Percentiles rank a stretch among this genome's conserved stretches.
Conservation (phyloP, 2,329 filamentous ascomycete species). For the Metarhizium sp. region DNA sequence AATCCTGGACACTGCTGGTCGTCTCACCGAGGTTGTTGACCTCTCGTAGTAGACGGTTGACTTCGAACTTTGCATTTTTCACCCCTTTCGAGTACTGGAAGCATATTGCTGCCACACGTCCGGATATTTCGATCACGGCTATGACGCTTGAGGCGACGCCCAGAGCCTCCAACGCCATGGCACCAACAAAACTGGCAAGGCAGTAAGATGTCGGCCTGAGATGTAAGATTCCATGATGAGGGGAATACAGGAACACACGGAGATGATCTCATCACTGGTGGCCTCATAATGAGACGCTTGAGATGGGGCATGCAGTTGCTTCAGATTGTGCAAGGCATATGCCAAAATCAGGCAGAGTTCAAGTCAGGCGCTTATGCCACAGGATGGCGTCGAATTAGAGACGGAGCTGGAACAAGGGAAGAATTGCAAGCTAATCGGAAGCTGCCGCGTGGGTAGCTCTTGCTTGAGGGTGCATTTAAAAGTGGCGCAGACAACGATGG, state of each 20-base stretch:
- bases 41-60: constrained; percentile 20
- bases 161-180: neutral
- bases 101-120: constrained; percentile 23
- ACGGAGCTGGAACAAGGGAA: neutral
- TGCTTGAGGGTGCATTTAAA: neutral
- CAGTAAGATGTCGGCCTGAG: neutral
- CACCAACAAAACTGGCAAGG: neutral
- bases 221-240: neutral
- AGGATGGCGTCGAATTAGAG: neutral
- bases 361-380: neutral
- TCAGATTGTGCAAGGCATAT: neutral
- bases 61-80: constrained; percentile 18
- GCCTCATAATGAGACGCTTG: neutral
- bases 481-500: neutral
- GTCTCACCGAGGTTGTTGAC: constrained; percentile 14
- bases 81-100: constrained; percentile 24
- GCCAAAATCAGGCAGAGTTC: neutral
- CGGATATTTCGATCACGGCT: constrained; percentile 26
- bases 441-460: neutral
- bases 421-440: neutral
- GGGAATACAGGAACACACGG: neutral
- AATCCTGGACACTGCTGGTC: constrained; percentile 14
- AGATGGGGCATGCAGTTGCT: neutral
- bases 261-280: neutral
- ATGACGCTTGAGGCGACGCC: constrained; percentile 24